Evolutionary conservation across 345 rosid genomes (phyloP), one percentile per base, ranked within the genome.

Genomic region (Salix purpurea): DNA sequence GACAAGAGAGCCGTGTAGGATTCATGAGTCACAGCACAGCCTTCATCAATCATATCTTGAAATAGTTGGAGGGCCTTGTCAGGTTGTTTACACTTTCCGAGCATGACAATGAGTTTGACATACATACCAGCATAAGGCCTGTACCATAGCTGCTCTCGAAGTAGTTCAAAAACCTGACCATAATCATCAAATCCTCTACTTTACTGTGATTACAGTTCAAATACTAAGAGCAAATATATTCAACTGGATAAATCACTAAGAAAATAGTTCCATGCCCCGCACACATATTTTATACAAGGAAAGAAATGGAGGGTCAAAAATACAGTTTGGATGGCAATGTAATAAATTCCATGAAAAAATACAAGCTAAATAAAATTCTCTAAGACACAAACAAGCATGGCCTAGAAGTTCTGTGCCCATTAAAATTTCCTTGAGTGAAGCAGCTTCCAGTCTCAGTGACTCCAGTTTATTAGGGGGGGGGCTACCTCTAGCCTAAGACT

Each of bases 1-100:
- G 99, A 93, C 40, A 90, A 65, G 56, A 92, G 86, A 2, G 97
- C 96, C 4, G 97, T 92, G 74, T 88, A 92, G 26, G 92, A 84
- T 85, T 92, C 96, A 69, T 76, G 88, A 79, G 82, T 91, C 65
- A 83, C 86, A 67, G 24, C 81, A 82, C 97, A 94, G 9, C 93
- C 97, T 83, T 95, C 97, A 72, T 77, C 83, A 40, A 89, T 70
- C 97, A 95, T 92, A 65, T 74, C 90, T 62, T 86, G 88, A 84
- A 92, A 92, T 65, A 95, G 92, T 58, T 85, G 89, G 73, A 78
- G 87, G 14, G 99, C 99, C 78, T 90, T 95, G 16, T 86, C 89
- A 7, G 99, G 91, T 80, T 91, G 96, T 83, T 88, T 92, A 82
- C 97, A 95, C 87, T 92, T 92, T 8, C 97, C 96, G 44, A 95